phyloP scores from a whole-genome alignment of 305 asterid genomes.

The Ajuga reptans region DNA sequence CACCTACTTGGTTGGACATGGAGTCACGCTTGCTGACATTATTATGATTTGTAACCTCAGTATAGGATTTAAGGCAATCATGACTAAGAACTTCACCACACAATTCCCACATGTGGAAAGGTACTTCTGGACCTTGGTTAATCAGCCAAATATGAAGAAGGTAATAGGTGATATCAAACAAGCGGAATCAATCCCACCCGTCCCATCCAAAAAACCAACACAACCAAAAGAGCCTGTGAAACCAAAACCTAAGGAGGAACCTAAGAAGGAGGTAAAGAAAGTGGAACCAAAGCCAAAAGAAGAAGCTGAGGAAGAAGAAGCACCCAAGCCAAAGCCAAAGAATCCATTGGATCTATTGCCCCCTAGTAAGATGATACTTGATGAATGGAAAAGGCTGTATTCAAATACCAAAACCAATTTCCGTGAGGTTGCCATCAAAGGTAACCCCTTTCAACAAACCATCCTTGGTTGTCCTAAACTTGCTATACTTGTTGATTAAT shows the following conservation, averaged over 20 bases:
- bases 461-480: too few relatives aligned
- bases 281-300: conserved; percentile 39
- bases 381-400: conserved; percentile 96
- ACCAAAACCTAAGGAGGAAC: conserved; percentile 35
- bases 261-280: conserved; percentile 34
- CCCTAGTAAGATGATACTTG: conserved; percentile 77
- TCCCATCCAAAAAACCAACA: conserved; percentile 34
- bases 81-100: conserved; percentile 60
- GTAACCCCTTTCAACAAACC: too few relatives aligned
- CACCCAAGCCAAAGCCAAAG: conserved; percentile 88
- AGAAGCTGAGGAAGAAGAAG: conserved; percentile 47
- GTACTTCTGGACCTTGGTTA: conserved; percentile 52
- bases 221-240: conserved; percentile 39
- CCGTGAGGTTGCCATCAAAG: conserved; percentile 89
- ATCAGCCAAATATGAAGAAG: conserved; percentile 43
- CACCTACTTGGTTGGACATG: conserved; percentile 81
- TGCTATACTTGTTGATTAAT: too few relatives aligned
- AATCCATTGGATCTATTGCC: conserved; percentile 92
- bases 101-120: conserved; percentile 50
- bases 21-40: conserved; percentile 76
- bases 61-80: conserved; percentile 32
- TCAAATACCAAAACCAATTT: conserved; percentile 85
- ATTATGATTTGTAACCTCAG: conserved; percentile 51
- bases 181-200: conserved; percentile 37
- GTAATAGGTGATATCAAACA: conserved; percentile 36